These are phyloP conservation scores for Penicillium sp. DNA, from an alignment of 2,329 filamentous ascomycete species.

Conservation along the genomic window DNA sequence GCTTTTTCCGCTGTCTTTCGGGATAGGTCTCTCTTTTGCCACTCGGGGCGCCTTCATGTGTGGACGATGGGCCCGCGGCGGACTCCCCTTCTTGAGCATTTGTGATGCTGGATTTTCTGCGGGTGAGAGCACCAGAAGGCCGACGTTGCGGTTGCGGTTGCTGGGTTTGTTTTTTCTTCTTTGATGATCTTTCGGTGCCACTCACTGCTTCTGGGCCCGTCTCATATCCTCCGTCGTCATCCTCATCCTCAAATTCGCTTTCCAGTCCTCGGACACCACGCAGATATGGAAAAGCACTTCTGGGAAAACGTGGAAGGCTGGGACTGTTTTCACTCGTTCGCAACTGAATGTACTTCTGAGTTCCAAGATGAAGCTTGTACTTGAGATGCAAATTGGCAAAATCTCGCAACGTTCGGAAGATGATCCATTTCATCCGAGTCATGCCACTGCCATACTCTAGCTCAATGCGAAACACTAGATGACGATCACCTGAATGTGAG, in stretches of 20 bases:
- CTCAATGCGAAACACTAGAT: slow-evolving; percentile 85
- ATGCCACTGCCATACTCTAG: slow-evolving; percentile 94
- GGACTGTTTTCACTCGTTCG: slow-evolving; percentile 66
- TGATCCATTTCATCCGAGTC: slow-evolving; percentile 94
- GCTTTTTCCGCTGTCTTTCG: slow-evolving; percentile 75
- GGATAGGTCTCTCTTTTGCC: slow-evolving; percentile 61
- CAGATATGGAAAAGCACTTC: slow-evolving; percentile 84
- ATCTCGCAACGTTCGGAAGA: slow-evolving; percentile 80
- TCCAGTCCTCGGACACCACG: slow-evolving; percentile 75
- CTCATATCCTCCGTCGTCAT: slow-evolving; percentile 49
- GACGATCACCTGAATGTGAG: slow-evolving; percentile 57
- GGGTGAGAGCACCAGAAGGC: slow-evolving; percentile 56
- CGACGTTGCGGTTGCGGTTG: slow-evolving; percentile 42
- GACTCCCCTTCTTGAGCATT: slow-evolving; percentile 40
- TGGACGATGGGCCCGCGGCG: slow-evolving; percentile 33
- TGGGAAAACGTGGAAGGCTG: slow-evolving; percentile 86
- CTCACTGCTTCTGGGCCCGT: slow-evolving; percentile 64
- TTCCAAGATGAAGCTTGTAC: slow-evolving; percentile 82
- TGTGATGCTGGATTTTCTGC: slow-evolving; percentile 57
- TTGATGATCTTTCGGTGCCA: slow-evolving; percentile 61
- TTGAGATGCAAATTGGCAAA: slow-evolving; percentile 91
- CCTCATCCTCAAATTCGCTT: slow-evolving; percentile 73
- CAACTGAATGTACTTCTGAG: slow-evolving; percentile 75
- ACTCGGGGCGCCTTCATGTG: slow-evolving; percentile 37
- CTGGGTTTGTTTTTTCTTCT: slow-evolving; percentile 45